Evolutionary conservation across 495 filamentous ascomycete species (phyloP).

Genomic region (Thozetella sp.): DNA sequence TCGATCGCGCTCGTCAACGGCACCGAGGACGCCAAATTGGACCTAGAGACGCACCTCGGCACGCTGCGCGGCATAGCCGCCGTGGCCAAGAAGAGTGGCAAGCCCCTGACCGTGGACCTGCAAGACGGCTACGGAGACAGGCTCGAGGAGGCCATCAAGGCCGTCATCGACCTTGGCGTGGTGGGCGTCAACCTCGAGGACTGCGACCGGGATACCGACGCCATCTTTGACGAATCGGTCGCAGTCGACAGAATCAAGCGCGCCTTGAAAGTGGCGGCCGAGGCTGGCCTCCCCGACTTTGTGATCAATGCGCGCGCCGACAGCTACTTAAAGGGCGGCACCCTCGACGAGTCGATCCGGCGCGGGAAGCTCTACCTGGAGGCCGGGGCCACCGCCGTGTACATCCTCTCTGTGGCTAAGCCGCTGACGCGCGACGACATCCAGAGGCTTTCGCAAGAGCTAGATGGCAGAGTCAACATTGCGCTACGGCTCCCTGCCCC

Average conservation of each 20-base stretch:
- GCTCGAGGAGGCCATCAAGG: slow-evolving; percentile 34
- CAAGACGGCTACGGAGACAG: slow-evolving; percentile 53
- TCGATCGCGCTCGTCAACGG: slow-evolving; percentile 46
- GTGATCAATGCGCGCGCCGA: slow-evolving; percentile 53
- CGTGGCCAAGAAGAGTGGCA: slow-evolving; percentile 22
- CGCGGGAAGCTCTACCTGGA: slow-evolving; percentile 45
- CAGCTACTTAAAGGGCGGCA: slow-evolving; percentile 26
- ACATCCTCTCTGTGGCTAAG: too few species aligned
- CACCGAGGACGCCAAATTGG: slow-evolving; percentile 42
- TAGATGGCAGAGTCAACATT: too few species aligned
- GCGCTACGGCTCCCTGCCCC: too few species aligned
- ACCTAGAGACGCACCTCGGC: slow-evolving; percentile 30
- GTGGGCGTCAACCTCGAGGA: slow-evolving; percentile 58
- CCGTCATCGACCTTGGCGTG: slow-evolving; percentile 41
- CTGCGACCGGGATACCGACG: slow-evolving; percentile 27
- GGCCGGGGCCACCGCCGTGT: slow-evolving; percentile 51
- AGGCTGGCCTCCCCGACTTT: slow-evolving; percentile 45
- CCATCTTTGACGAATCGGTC: slow-evolving; percentile 30
- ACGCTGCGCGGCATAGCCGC: slow-evolving; percentile 26
- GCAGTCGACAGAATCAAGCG: slow-evolving; percentile 37
- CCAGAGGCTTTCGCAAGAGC: too few species aligned
- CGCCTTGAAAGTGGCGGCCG: slow-evolving; percentile 27
- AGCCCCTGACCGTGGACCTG: slow-evolving; percentile 50
- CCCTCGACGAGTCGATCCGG: slow-evolving; percentile 41
- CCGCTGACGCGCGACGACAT: too few species aligned